Conservation (phyloP, 495 filamentous ascomycete species). For the Trichoderma reesei region DNA sequence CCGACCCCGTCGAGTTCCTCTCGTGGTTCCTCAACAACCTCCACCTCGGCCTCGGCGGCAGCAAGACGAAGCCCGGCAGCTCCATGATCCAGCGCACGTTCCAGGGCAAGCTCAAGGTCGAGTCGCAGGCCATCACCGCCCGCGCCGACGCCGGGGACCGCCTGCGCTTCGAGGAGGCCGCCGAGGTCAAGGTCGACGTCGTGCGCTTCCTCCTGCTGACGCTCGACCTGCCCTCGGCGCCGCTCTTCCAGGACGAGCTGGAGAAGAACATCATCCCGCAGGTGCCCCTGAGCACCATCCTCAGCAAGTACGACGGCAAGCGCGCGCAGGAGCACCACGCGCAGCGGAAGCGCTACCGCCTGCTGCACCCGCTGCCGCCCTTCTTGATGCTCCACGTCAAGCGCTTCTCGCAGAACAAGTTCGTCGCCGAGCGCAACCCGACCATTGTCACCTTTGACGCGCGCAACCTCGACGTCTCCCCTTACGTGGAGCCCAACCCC, state of each 20-base stretch:
- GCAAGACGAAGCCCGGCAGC: slow-evolving; percentile 69
- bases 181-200: slow-evolving; percentile 62
- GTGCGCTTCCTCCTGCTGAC: slow-evolving; percentile 83
- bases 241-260: slow-evolving; percentile 89
- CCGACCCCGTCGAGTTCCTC: slow-evolving; percentile 91
- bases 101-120: slow-evolving; percentile 83
- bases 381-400: slow-evolving; percentile 94
- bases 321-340: slow-evolving; percentile 80
- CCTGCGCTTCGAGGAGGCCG: slow-evolving; percentile 87
- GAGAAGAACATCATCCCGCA: slow-evolving; percentile 95
- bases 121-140: slow-evolving; percentile 89
- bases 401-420: slow-evolving; percentile 91
- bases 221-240: slow-evolving; percentile 82
- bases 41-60: slow-evolving; percentile 83
- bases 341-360: slow-evolving; percentile 75
- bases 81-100: slow-evolving; percentile 85
- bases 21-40: slow-evolving; percentile 96
- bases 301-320: slow-evolving; percentile 90
- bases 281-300: slow-evolving; percentile 76
- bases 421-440: slow-evolving; percentile 89
- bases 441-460: slow-evolving; percentile 95
- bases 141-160: slow-evolving; percentile 81
- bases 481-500: slow-evolving; percentile 58
- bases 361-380: slow-evolving; percentile 86
- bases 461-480: slow-evolving; percentile 72